phyloP scores from a whole-genome alignment of 768 basidiomycete species.

The Boletus rufocinnamomeus region DNA sequence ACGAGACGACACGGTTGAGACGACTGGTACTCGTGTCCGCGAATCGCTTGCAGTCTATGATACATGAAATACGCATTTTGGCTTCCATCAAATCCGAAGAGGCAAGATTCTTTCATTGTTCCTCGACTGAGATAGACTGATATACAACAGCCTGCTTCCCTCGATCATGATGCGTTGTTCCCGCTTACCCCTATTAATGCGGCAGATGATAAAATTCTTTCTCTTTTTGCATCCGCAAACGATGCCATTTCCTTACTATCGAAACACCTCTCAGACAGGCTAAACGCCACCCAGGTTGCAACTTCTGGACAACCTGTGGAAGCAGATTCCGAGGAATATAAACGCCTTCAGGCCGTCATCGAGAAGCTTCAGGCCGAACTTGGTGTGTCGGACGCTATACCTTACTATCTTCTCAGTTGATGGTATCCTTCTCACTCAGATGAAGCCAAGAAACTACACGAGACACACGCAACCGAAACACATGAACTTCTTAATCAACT shows the following conservation, averaged over 20 bases:
- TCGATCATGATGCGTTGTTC: slow-evolving; percentile 53
- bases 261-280: slow-evolving; percentile 24
- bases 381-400: slow-evolving; percentile 41
- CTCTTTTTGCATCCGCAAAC: slow-evolving; percentile 46
- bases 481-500: slow-evolving; percentile 60
- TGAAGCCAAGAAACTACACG: slow-evolving; percentile 48
- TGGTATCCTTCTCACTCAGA: slow-evolving; percentile 34
- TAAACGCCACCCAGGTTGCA: slow-evolving; percentile 12
- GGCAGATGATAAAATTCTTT: slow-evolving; percentile 49
- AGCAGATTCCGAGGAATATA: slow-evolving; percentile 44
- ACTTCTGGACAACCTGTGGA: slow-evolving; percentile 21
- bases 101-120: slow-evolving; percentile 36
- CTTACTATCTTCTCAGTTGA: slow-evolving; percentile 14
- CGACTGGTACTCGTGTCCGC: slow-evolving; percentile 60
- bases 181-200: slow-evolving; percentile 52
- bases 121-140: slow-evolving; percentile 6
- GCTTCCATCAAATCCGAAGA: slow-evolving; percentile 48
- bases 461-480: slow-evolving; percentile 44
- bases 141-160: slow-evolving; percentile 42
- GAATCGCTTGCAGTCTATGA: slow-evolving; percentile 62
- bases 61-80: slow-evolving; percentile 47
- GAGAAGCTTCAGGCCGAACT: slow-evolving; percentile 56
- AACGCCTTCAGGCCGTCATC: slow-evolving; percentile 53
- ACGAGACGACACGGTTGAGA: slow-evolving; percentile 66
- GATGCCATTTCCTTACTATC: slow-evolving; percentile 36